Evolutionary conservation across 495 filamentous ascomycete genomes (phyloP), one percentile per base, ranked within the genome.

Genomic region (Penicillium flavigenum): DNA sequence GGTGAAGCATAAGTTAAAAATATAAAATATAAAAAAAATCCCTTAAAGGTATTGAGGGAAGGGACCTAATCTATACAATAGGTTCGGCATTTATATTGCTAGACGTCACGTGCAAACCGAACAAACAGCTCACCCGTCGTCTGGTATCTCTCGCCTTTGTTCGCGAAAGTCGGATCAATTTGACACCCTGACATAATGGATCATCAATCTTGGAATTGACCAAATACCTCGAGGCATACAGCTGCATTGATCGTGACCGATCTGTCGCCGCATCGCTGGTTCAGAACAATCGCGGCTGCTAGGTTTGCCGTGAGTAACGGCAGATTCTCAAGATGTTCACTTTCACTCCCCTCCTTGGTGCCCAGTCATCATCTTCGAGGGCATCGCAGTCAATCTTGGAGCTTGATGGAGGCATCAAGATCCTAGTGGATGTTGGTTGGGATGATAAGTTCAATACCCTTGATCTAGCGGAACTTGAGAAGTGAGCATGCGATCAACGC

Each of bases 371-470:
- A 12, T 81, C 85, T 45, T 95, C 90, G 8, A 79, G 84, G 41
- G 94, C 95, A 36, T 94, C 90, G 56, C 93, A 97, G 70, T 98
- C 95, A 12, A 82, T 99, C 9, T 77, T 99, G 44, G 95, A 98
- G 77, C 86, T 99, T 46, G 94, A 98, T 78, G 92, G 93, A 44
- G 94, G 93, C 34, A 87, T 98, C 71, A 98, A 98, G 71, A 86
- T 98, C 26, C 79, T 98, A 16, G 82, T 98, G 14, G 93, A 96
- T 68, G 90, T 96, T 34, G 94, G 94, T 55, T 99, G 94, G 94
- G 92, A 98, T 67, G 89, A 92, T 68, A 78, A 81, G 17, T 97
- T 99, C 66, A 88, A 95, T 66, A 81, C 83, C 17, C 80, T 79
- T 54, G 87, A 91, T 76, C 79, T 98, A 32, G 85, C 83, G 61